These are phyloP conservation scores for Chenopodium suecicum DNA, from an alignment of 148 eudicot genomes.

Conservation along the genomic window DNA sequence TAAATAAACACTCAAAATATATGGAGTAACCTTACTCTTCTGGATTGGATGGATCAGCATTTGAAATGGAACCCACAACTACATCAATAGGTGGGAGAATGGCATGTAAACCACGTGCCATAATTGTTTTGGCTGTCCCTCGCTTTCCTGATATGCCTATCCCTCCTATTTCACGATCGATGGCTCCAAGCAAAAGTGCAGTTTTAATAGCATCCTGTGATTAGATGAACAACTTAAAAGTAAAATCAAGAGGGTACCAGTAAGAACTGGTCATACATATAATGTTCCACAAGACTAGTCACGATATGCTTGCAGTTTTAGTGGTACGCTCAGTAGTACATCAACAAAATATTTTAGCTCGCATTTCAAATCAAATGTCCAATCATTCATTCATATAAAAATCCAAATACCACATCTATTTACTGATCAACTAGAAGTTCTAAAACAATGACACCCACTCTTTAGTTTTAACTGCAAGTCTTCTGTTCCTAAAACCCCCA, in stretches of 20 bases:
- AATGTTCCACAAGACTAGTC: neutral
- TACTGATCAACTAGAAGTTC: neutral
- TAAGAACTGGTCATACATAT: neutral
- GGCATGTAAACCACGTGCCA: slow-evolving; percentile 98
- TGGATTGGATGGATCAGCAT: slow-evolving; percentile 89
- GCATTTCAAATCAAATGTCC: neutral
- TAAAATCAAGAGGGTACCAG: neutral
- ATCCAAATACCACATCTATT: neutral
- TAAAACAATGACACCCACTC: neutral
- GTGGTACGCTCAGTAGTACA: neutral
- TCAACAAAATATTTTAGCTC: neutral
- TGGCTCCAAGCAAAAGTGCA: slow-evolving; percentile 93
- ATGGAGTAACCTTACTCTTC: slow-evolving; percentile 74
- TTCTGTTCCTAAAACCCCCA: neutral
- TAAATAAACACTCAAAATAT: neutral
- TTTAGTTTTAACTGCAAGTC: neutral
- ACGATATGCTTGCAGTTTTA: neutral
- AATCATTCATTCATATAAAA: neutral
- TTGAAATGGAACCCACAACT: slow-evolving; percentile 77
- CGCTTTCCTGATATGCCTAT: slow-evolving; percentile 94
- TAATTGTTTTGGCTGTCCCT: slow-evolving; percentile 97
- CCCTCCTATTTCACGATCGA: slow-evolving; percentile 96
- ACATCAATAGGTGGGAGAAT: slow-evolving; percentile 97
- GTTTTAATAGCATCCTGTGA: slow-evolving; percentile 92
- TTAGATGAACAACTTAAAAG: neutral